These are phyloP conservation scores for Sarocladium oryzae DNA, from an alignment of 2,329 filamentous ascomycete genomes.

Conservation along the genomic window DNA sequence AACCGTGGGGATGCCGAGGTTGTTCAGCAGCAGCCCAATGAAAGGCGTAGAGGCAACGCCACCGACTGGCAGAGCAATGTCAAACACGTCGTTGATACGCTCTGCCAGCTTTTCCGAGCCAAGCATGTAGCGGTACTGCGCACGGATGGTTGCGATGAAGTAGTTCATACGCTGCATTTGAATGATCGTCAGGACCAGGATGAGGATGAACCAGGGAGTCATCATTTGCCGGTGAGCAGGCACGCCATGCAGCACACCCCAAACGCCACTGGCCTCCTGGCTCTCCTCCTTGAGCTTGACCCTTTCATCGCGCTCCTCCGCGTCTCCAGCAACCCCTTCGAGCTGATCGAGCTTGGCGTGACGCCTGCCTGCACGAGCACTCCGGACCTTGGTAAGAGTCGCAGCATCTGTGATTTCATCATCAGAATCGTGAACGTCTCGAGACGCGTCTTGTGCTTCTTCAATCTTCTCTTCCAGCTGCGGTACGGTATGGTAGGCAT, in stretches of 20 bases:
- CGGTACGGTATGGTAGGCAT: slow-evolving; percentile 30
- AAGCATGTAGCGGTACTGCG: slow-evolving; percentile 65
- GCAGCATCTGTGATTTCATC: slow-evolving; percentile 41
- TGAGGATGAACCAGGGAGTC: slow-evolving; percentile 66
- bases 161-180: slow-evolving; percentile 67
- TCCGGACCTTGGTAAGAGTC: slow-evolving; percentile 36
- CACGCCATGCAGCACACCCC: slow-evolving; percentile 64
- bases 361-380: slow-evolving; percentile 41
- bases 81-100: slow-evolving; percentile 36
- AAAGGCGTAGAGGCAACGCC: slow-evolving; percentile 65
- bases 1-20: slow-evolving; percentile 54
- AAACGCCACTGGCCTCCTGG: slow-evolving; percentile 56
- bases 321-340: slow-evolving; percentile 53
- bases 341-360: slow-evolving; percentile 55
- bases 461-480: slow-evolving; percentile 35
- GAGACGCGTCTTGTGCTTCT: slow-evolving; percentile 25
- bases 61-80: slow-evolving; percentile 54
- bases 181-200: slow-evolving; percentile 55
- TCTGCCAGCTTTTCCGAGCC: slow-evolving; percentile 35
- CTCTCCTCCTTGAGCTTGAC: slow-evolving; percentile 50
- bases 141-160: slow-evolving; percentile 57
- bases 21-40: slow-evolving; percentile 63
- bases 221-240: slow-evolving; percentile 58
- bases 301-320: slow-evolving; percentile 47
- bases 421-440: slow-evolving; percentile 47